Evolutionary conservation across 441 rosid genomes (phyloP), one percentile per base, ranked within the genome.

Genomic region (Pelargonium fulgidum): DNA sequence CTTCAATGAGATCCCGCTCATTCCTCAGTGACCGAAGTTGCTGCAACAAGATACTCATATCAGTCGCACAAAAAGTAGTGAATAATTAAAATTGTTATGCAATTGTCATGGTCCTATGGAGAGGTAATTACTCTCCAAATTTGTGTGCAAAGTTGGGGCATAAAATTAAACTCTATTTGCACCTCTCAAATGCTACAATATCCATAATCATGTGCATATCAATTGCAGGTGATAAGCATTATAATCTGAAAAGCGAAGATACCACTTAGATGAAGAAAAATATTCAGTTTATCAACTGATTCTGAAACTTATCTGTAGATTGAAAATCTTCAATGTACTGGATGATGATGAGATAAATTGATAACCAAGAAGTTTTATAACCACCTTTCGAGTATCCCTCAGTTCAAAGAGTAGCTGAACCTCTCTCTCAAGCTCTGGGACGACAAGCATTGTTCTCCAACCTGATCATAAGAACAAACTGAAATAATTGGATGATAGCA

Each of bases 391-490:
- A 71, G 66, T 76, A 75, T 82, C 88, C 83, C 94, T 86, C 73
- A 87, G 72, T 75, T 84, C 83, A 88, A 91, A 92, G 14, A 94
- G 89, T 75, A 94, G 85, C 76, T 90, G 85, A 65, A 94, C 93
- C 82, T 94, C 99, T 74, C 87, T 89, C 78, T 90, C 98, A 74
- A 94, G 94, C 85, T 94, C 99, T 50, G 99, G 97, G 70, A 94
- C 96, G 71, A 94, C 89, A 70, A 94, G 98, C 99, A 92, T 92
- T 36, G 99, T 94, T 71, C 98, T 91, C 97, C 99, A 94, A 26
- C 98, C 99, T 94, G 78, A 62, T 75, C 80, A 72, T 10, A 69
- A 54, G 52, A 16, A 29, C 69, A 74, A 19, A 50, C 63, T 74
- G 54, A 29, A 61, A 36, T 64, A 67, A 12, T 10, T 12, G 41